Evolutionary conservation across 148 eudicot species (phyloP), one percentile per base, ranked within the genome.

Genomic region (Vaccinium darrowii): DNA sequence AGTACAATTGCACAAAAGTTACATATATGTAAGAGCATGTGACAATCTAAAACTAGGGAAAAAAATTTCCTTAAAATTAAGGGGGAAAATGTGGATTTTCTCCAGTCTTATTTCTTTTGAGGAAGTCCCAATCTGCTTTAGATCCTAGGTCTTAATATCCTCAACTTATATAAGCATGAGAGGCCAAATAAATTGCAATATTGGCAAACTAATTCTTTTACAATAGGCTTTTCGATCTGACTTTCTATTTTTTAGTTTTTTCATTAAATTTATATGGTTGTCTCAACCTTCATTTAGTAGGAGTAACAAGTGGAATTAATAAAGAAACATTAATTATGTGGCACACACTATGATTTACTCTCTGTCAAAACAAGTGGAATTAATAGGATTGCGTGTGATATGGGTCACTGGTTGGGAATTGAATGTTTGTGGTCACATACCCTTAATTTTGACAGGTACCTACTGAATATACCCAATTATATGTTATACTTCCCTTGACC

Each of bases 351-450:
- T 33, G 36, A 33, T 33, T 33, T 33, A 33, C 36, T 33, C 36
- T 33, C 36, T 33, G 36, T 33, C 36, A 33, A 33, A 21, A 53
- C 72, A 36, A 80, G 83, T 50, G 10, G 23, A 47, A 18, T 12
- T 18, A 19, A 60, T 39, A 27, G 33, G 52, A 43, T 81, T 81
- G 83, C 73, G 73, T 13, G 65, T 39, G 10, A 21, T 60, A 13
- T 2, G 15, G 72, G 83, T 23, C 71, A 60, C 18, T 18, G 14
- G 3, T 2, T 3, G 36, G 27, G 51, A 80, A 57, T 56, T 80
- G 49, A 80, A 80, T 57, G 82, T 13, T 7, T 36, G 82, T 80
- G 69, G 82, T 80, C 82, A 56, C 69, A 30, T 11, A 18, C 50
- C 27, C 69, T 57, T 8, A 30, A 76, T 76, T 76, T 43, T 18